phyloP scores from a whole-genome alignment of 1,284 basidiomycete species.

The Ganoderma meredithae region DNA sequence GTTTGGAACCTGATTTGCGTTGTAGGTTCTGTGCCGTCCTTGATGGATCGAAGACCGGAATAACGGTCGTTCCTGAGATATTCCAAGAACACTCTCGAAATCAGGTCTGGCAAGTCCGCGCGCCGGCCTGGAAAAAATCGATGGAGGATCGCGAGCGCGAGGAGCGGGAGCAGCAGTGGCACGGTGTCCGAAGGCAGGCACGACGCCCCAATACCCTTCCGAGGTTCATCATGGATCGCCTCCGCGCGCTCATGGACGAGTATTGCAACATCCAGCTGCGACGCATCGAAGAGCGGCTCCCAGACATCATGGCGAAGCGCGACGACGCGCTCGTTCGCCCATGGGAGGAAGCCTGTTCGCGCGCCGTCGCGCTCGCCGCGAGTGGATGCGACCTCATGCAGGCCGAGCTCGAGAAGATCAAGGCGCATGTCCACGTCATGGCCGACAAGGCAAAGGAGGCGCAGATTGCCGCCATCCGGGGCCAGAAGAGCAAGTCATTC shows the following conservation, averaged over 20 bases:
- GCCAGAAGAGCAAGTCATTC: conserved; percentile 40
- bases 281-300: conserved; percentile 40
- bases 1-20: not conserved
- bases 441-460: conserved; percentile 37
- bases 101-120: conserved; percentile 17
- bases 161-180: conserved; percentile 7
- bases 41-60: conserved; percentile 68
- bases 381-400: conserved; percentile 22
- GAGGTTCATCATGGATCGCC: conserved; percentile 59
- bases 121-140: conserved; percentile 48
- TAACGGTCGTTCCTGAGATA: conserved; percentile 48
- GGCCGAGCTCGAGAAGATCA: conserved; percentile 39
- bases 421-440: conserved; percentile 40
- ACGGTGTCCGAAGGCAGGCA: conserved; percentile 5
- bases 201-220: conserved; percentile 32
- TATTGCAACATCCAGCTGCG: conserved; percentile 32
- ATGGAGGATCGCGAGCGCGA: conserved; percentile 16
- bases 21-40: conserved; percentile 65
- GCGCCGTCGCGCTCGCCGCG: conserved; percentile 26
- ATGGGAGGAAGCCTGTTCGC: conserved; percentile 45
- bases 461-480: conserved; percentile 6
- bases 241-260: conserved; percentile 41
- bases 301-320: conserved; percentile 7
- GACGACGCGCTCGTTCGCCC: conserved; percentile 49
- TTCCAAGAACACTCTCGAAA: conserved; percentile 35